A percentile compares a stretch with the other conserved stretches of the same genome.
phyloP scores from a whole-genome alignment of 441 rosid species.

The Sinapis alba region DNA sequence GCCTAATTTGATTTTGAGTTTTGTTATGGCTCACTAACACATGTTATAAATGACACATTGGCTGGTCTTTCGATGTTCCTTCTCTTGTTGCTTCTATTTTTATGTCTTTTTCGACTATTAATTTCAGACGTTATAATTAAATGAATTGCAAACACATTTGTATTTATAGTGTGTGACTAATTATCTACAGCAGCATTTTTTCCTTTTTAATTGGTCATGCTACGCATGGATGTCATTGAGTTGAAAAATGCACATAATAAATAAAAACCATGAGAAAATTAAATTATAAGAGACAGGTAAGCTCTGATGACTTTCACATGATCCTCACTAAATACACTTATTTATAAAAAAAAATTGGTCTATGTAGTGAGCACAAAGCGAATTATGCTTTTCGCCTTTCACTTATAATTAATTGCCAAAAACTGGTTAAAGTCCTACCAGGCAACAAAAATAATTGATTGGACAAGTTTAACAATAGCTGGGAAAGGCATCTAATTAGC shows the following conservation, averaged over 20 bases:
- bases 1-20: slow-evolving; percentile 39
- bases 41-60: slow-evolving; percentile 42
- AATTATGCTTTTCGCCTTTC: too few species aligned
- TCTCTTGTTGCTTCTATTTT: slow-evolving; percentile 11
- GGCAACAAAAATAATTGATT: slow-evolving; percentile 4
- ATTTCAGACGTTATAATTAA: not conserved
- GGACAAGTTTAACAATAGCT: slow-evolving; percentile 11
- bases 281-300: slow-evolving; percentile 31
- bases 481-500: slow-evolving; percentile 9
- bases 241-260: not conserved
- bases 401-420: too few species aligned
- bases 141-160: not conserved
- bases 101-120: not conserved
- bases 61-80: slow-evolving; percentile 30
- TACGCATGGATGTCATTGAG: too few species aligned
- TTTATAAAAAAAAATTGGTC: too few species aligned
- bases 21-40: slow-evolving; percentile 38
- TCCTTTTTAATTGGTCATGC: not conserved
- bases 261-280: slow-evolving; percentile 1
- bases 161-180: not conserved
- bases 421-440: slow-evolving; percentile 35
- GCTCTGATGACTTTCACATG: slow-evolving; percentile 44
- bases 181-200: slow-evolving; percentile 14
- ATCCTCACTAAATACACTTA: slow-evolving; percentile 36
- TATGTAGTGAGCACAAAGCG: too few species aligned